Evolutionary conservation across 31 red algal species (phyloP).

Genomic region (Asparagopsis taxiformis): DNA sequence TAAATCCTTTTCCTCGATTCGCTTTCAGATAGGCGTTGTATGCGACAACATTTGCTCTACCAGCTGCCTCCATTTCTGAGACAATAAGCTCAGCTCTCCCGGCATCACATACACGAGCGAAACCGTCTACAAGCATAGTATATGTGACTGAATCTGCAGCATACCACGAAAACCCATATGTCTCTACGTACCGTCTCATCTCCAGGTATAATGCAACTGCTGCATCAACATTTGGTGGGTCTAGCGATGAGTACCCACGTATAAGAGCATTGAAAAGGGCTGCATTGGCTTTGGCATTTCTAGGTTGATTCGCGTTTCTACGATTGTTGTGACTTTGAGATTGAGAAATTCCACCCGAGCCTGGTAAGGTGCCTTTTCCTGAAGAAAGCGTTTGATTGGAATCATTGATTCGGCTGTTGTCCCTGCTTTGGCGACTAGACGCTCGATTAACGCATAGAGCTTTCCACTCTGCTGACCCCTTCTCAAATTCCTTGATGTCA

Average conservation of each 20-base stretch:
- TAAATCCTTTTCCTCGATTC: slow-evolving; percentile 37
- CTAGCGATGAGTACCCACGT: slow-evolving; percentile 56
- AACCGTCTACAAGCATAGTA: slow-evolving; percentile 66
- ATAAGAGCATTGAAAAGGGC: slow-evolving; percentile 66
- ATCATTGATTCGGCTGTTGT: background rate
- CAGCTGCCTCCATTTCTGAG: slow-evolving; percentile 61
- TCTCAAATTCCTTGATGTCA: slow-evolving; percentile 43
- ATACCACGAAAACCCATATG: slow-evolving; percentile 62
- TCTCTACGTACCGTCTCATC: slow-evolving; percentile 51
- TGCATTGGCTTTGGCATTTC: slow-evolving; percentile 68
- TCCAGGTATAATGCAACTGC: slow-evolving; percentile 56
- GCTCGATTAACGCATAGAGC: slow-evolving; percentile 3
- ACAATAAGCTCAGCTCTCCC: slow-evolving; percentile 49
- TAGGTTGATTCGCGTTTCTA: slow-evolving; percentile 58
- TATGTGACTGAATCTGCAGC: slow-evolving; percentile 63
- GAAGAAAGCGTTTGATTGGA: background rate
- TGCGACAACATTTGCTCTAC: slow-evolving; percentile 32
- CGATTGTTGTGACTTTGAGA: slow-evolving; percentile 12
- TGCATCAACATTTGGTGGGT: slow-evolving; percentile 58
- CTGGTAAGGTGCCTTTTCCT: slow-evolving; percentile 9
- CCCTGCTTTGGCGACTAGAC: background rate
- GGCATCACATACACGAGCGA: slow-evolving; percentile 58
- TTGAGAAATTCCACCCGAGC: background rate
- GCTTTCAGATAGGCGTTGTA: slow-evolving; percentile 63
- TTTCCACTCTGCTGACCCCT: slow-evolving; percentile 49